Conservation (phyloP, 208 protist species). For the Leishmania amazonensis region DNA sequence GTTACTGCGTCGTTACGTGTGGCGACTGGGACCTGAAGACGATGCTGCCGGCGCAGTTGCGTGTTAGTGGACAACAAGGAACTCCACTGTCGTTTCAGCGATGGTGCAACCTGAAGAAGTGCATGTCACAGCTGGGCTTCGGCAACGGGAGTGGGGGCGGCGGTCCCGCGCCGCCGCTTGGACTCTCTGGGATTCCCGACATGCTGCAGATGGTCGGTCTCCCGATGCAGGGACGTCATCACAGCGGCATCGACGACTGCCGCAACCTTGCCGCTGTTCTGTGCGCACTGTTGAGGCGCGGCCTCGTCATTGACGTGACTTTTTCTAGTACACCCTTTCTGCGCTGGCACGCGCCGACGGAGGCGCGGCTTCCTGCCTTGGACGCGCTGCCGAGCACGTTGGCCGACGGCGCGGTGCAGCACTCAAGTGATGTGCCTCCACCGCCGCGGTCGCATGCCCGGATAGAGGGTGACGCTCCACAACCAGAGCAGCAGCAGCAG, state of each 20-base stretch:
- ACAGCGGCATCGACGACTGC: slow-evolving; percentile 94
- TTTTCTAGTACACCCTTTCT: not conserved
- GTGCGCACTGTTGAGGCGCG: slow-evolving; percentile 46
- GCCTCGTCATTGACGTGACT: slow-evolving; percentile 47
- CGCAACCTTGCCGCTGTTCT: slow-evolving; percentile 91
- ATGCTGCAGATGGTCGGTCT: slow-evolving; percentile 78
- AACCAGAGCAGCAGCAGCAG: not conserved
- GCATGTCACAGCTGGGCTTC: slow-evolving; percentile 43
- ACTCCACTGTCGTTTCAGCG: slow-evolving; percentile 35
- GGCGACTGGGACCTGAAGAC: slow-evolving; percentile 94
- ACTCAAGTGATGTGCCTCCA: not conserved
- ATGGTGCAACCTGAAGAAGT: slow-evolving; percentile 93
- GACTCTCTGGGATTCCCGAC: slow-evolving; percentile 42
- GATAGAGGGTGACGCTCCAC: not conserved
- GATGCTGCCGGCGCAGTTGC: slow-evolving; percentile 79
- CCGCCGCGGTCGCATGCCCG: slow-evolving; percentile 1
- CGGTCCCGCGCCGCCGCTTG: not conserved
- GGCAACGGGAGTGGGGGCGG: not conserved
- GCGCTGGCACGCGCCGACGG: slow-evolving; percentile 26
- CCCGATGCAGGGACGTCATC: slow-evolving; percentile 76
- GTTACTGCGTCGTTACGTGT: slow-evolving; percentile 92
- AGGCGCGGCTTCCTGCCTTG: slow-evolving; percentile 9
- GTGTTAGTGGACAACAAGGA: slow-evolving; percentile 27
- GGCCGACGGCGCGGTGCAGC: not conserved
- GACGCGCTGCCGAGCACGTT: slow-evolving; percentile 18